Evolutionary conservation across 2,329 filamentous ascomycete genomes (phyloP).

Genomic region (Allantophomopsis lycopodina): DNA sequence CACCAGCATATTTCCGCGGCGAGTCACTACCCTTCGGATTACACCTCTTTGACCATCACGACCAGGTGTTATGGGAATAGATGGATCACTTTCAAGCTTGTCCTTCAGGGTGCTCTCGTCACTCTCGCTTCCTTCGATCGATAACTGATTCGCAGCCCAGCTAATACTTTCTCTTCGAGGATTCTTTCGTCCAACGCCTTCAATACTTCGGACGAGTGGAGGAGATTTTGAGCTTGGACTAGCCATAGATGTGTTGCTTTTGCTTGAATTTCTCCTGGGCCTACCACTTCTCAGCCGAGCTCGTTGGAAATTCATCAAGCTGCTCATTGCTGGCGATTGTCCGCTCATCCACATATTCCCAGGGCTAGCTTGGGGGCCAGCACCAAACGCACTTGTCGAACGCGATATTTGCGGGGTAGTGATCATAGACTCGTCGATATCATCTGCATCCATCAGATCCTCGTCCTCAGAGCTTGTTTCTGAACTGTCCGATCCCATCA

Average conservation of each 20-base stretch:
- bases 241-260: slow-evolving; percentile 53
- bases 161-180: slow-evolving; percentile 78
- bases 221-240: slow-evolving; percentile 67
- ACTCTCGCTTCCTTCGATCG: slow-evolving; percentile 71
- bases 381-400: slow-evolving; percentile 29
- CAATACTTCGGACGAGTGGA: slow-evolving; percentile 32
- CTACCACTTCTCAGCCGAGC: slow-evolving; percentile 42
- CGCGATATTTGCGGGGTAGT: slow-evolving; percentile 70
- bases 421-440: slow-evolving; percentile 65
- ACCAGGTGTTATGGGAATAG: slow-evolving; percentile 25
- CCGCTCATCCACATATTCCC: slow-evolving; percentile 49
- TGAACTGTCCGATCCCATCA: slow-evolving; percentile 69
- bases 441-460: slow-evolving; percentile 56
- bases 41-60: slow-evolving; percentile 57
- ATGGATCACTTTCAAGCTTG: slow-evolving; percentile 21
- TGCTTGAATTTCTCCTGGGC: slow-evolving; percentile 50
- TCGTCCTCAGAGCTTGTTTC: slow-evolving; percentile 59
- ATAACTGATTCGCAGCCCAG: slow-evolving; percentile 77
- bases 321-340: slow-evolving; percentile 59
- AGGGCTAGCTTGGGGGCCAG: slow-evolving; percentile 29
- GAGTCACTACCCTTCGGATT: slow-evolving; percentile 68
- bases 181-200: slow-evolving; percentile 21
- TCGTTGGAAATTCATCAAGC: slow-evolving; percentile 66
- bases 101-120: slow-evolving; percentile 49
- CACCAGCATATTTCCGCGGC: slow-evolving; percentile 80